Evolutionary conservation across 495 filamentous ascomycete species (phyloP), one percentile per base, ranked within the genome.

Genomic region (Durotheca rogersii): DNA sequence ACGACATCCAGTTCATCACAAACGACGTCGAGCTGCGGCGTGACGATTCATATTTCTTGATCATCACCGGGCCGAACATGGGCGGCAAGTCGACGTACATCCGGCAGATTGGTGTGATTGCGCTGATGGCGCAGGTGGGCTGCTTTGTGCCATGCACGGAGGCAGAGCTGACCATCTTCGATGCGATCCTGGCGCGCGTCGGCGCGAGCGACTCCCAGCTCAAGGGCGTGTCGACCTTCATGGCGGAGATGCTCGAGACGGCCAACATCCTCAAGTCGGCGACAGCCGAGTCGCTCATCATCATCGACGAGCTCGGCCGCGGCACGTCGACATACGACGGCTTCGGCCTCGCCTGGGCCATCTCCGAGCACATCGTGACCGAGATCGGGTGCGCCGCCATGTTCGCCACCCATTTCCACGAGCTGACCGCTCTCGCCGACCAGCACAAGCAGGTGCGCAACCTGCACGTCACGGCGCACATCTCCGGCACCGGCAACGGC

Each of bases 231-330:
- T 95, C 89, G 31, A 99, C 93, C 0, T 99, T 99, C 76, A 99
- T 99, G 94, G 94, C 94, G 0, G 93, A 99, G 73, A 99, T 99
- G 93, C 79, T 99, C 18, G 93, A 99, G 64, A 99, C 93, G 0
- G 89, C 93, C 47, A 96, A 96, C 61, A 99, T 99, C 53, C 86
- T 99, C 64, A 97, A 97, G 71, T 91, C 88, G 3, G 93, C 93
- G 2, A 97, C 93, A 1, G 84, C 84, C 6, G 93, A 97, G 60
- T 91, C 86, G 4, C 77, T 99, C 41, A 95, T 99, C 66, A 96
- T 99, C 70, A 95, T 97, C 60, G 94, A 99, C 70, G 93, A 99
- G 70, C 83, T 99, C n/a, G 93, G 93, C 19, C 87, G 93, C 47
- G 93, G 93, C 41, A 99, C 93, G 1, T 96, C 90, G 51, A 99